phyloP scores from a whole-genome alignment of 1,284 basidiomycete genomes.

The Earliella scabrosa region DNA sequence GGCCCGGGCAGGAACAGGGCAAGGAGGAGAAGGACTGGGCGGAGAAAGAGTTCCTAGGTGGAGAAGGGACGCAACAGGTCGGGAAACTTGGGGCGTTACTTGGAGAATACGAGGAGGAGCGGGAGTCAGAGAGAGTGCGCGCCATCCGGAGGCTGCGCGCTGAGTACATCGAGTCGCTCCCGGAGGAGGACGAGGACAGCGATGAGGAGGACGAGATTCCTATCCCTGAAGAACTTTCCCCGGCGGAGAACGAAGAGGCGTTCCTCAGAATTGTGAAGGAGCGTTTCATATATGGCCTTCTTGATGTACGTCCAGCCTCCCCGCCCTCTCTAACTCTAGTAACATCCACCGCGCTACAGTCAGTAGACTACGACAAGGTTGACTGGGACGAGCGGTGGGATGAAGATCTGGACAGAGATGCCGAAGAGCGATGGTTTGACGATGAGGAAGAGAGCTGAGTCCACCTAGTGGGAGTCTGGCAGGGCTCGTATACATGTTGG shows the following conservation, averaged over 20 bases:
- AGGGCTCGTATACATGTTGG: not conserved
- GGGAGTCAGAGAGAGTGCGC: slow-evolving; percentile 65
- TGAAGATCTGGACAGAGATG: slow-evolving; percentile 58
- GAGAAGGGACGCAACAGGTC: slow-evolving; percentile 51
- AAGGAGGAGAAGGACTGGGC: slow-evolving; percentile 74
- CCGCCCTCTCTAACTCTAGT: slow-evolving; percentile 2
- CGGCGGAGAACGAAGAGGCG: slow-evolving; percentile 48
- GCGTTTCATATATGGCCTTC: slow-evolving; percentile 73
- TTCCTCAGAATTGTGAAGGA: slow-evolving; percentile 70
- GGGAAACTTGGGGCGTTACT: slow-evolving; percentile 71
- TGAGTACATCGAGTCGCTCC: slow-evolving; percentile 53
- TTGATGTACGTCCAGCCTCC: slow-evolving; percentile 60
- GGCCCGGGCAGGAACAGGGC: slow-evolving; percentile 53
- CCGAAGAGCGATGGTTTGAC: slow-evolving; percentile 78
- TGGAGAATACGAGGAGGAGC: slow-evolving; percentile 74
- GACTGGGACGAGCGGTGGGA: slow-evolving; percentile 81
- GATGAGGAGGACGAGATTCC: slow-evolving; percentile 47
- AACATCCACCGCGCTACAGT: slow-evolving; percentile 42
- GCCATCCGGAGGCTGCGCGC: slow-evolving; percentile 46
- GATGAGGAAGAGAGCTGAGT: slow-evolving; percentile 56
- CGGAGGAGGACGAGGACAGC: slow-evolving; percentile 67
- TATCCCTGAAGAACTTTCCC: slow-evolving; percentile 41
- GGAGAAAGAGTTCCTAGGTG: slow-evolving; percentile 63
- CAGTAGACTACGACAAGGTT: slow-evolving; percentile 69
- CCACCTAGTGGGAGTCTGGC: not conserved